Conservation (phyloP, 2,329 filamentous ascomycete genomes). For the Epichloe amarillans region DNA sequence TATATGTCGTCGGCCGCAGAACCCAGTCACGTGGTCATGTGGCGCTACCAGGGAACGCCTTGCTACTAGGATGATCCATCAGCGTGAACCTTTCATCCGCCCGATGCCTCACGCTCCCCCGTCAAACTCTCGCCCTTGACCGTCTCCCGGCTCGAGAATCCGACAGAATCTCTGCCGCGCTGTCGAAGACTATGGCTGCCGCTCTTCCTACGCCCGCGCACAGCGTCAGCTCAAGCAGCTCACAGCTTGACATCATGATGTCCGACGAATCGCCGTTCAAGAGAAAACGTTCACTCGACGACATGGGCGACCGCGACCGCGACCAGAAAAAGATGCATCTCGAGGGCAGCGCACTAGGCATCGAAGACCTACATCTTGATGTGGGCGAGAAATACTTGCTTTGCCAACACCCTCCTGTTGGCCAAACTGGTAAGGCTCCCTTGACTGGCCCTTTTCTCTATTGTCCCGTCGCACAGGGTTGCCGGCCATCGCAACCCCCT, state of each 20-base stretch:
- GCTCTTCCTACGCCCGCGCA: constrained; percentile 49
- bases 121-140: constrained; percentile 41
- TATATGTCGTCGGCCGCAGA: not conserved
- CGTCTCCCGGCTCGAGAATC: constrained; percentile 34
- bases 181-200: constrained; percentile 27
- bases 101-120: constrained; percentile 52
- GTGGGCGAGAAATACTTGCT: constrained; percentile 55
- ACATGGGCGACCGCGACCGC: constrained; percentile 41
- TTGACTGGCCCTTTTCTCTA: constrained; percentile 21
- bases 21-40: not conserved
- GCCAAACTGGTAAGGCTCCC: constrained; percentile 49
- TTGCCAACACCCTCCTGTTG: constrained; percentile 25
- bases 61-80: constrained; percentile 10
- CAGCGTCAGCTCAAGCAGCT: constrained; percentile 44
- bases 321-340: constrained; percentile 49
- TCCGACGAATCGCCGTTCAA: constrained; percentile 43
- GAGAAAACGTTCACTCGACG: constrained; percentile 46
- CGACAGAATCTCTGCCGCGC: constrained; percentile 38
- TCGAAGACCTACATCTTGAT: constrained; percentile 52
- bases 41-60: not conserved
- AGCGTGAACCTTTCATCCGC: constrained; percentile 52
- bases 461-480: constrained; percentile 7
- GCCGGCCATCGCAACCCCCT: not conserved
- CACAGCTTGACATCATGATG: constrained; percentile 31
- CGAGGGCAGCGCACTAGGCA: constrained; percentile 47